These are phyloP conservation scores for Corymbia maculata DNA, from an alignment of 345 rosid species.

Conservation along the genomic window DNA sequence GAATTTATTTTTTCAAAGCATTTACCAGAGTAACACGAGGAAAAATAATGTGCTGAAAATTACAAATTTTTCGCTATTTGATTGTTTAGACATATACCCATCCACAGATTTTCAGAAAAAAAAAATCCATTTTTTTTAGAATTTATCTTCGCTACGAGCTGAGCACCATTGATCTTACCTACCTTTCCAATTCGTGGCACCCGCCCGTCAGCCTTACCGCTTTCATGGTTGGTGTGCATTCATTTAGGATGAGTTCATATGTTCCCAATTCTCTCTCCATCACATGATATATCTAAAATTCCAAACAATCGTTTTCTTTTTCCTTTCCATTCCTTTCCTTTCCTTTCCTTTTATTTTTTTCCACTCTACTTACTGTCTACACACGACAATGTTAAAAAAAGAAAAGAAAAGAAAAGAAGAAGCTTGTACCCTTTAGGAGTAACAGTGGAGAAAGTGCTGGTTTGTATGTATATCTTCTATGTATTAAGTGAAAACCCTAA, in stretches of 20 bases:
- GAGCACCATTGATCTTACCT: background rate
- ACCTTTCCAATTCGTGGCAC: background rate
- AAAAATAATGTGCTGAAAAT: background rate
- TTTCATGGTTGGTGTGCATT: background rate
- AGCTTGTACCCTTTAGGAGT: background rate
- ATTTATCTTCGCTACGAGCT: background rate
- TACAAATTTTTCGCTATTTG: background rate
- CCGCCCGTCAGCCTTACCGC: background rate
- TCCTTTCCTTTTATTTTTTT: background rate
- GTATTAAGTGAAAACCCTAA: background rate
- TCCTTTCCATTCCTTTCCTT: background rate
- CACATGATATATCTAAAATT: background rate
- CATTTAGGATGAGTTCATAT: background rate
- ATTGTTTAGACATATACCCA: background rate
- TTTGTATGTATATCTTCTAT: background rate
- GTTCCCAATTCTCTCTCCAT: background rate
- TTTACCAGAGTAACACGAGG: background rate
- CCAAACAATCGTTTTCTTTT: background rate
- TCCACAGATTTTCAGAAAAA: background rate
- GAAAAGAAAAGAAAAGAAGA: background rate
- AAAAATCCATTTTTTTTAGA: background rate
- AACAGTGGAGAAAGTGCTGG: background rate
- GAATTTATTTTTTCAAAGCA: background rate
- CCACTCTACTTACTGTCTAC: background rate
- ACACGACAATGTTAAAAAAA: background rate